These are phyloP conservation scores for Phytophthora tentaculata DNA, from an alignment of 352 stramenopile species.

Conservation along the genomic window DNA sequence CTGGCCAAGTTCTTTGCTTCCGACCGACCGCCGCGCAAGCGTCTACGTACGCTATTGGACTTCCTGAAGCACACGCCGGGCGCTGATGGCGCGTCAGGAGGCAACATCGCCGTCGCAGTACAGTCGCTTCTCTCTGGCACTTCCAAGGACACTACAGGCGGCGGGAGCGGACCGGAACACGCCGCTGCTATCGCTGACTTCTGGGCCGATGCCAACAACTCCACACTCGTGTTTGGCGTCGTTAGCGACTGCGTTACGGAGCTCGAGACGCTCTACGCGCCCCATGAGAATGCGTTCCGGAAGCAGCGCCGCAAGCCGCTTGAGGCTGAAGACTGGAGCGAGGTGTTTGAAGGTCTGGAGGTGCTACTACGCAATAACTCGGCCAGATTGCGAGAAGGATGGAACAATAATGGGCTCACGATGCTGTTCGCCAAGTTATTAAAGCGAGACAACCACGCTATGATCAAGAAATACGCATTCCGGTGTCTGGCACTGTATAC, in stretches of 20 bases:
- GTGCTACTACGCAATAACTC: slow-evolving; percentile 83
- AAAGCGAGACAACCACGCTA: slow-evolving; percentile 84
- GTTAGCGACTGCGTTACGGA: slow-evolving; percentile 84
- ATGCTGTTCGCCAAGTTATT: slow-evolving; percentile 87
- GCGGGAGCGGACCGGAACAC: slow-evolving; percentile 47
- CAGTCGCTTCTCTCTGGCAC: slow-evolving; percentile 66
- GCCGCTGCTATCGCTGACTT: slow-evolving; percentile 67
- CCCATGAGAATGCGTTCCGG: slow-evolving; percentile 83
- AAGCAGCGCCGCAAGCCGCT: slow-evolving; percentile 83
- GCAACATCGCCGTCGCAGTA: slow-evolving; percentile 74
- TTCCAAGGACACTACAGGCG: slow-evolving; percentile 48
- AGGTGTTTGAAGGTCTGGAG: slow-evolving; percentile 88
- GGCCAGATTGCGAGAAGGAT: slow-evolving; percentile 70
- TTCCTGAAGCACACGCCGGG: slow-evolving; percentile 74
- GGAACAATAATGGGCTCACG: slow-evolving; percentile 83
- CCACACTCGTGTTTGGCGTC: slow-evolving; percentile 75
- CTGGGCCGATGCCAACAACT: slow-evolving; percentile 76
- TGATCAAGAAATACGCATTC: slow-evolving; percentile 92
- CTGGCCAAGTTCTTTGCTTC: slow-evolving; percentile 88
- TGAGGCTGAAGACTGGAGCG: slow-evolving; percentile 89
- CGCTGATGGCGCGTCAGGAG: slow-evolving; percentile 35
- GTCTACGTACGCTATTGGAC: slow-evolving; percentile 81
- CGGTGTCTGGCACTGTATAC: slow-evolving; percentile 84
- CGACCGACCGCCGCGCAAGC: slow-evolving; percentile 84
- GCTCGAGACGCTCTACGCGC: slow-evolving; percentile 84